Evolutionary conservation across 257 asterid genomes (phyloP).

Genomic region (Solanum lycopersicoides): DNA sequence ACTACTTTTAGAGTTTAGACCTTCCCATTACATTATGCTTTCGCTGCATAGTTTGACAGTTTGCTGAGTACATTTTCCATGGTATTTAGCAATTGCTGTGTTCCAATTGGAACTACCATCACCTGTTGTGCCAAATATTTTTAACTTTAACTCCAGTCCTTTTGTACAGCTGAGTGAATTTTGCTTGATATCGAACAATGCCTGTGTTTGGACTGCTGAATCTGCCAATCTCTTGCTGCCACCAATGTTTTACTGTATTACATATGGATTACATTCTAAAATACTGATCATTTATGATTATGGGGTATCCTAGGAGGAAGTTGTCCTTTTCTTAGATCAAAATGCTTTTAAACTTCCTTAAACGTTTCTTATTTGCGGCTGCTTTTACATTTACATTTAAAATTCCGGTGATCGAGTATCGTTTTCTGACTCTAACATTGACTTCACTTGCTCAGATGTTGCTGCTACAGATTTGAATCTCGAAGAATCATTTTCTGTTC

Average conservation of each 20-base stretch:
- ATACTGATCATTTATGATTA: background rate
- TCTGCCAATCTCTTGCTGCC: background rate
- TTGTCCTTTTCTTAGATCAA: background rate
- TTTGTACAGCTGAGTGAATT: background rate
- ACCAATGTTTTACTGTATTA: background rate
- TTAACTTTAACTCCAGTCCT: background rate
- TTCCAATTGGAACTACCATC: background rate
- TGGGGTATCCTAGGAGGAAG: background rate
- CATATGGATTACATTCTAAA: background rate
- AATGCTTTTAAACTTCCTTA: background rate
- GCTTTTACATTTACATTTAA: background rate
- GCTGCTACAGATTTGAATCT: conserved; percentile 62
- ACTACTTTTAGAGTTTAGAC: background rate
- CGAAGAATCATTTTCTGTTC: conserved; percentile 73
- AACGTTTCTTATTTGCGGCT: background rate
- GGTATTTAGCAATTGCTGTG: background rate
- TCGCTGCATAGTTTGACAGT: background rate
- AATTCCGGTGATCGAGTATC: background rate
- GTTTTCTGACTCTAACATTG: background rate
- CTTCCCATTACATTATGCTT: background rate
- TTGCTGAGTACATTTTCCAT: background rate
- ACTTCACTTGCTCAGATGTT: conserved; percentile 50
- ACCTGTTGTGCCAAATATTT: background rate
- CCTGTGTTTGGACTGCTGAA: background rate
- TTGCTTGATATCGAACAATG: background rate